These are phyloP conservation scores for Vaccinium vitisidaea DNA, from an alignment of 148 eudicot genomes.

Conservation along the genomic window DNA sequence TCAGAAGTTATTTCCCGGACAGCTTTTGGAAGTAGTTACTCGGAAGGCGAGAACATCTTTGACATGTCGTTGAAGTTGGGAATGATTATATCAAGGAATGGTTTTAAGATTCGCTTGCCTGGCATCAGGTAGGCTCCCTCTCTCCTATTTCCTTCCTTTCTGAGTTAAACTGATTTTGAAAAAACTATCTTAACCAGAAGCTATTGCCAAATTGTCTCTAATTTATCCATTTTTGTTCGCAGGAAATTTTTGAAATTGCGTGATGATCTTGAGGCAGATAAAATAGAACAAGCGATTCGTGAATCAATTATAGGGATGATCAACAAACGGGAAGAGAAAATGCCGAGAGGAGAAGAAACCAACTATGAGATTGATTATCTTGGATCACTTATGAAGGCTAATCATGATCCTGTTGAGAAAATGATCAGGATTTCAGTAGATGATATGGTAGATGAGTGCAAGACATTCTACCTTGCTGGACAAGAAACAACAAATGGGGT, in stretches of 20 bases:
- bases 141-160: neutral
- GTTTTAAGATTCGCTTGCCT: conserved; percentile 2
- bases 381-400: conserved; percentile 19
- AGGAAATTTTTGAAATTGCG: neutral
- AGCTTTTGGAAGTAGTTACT: conserved; percentile 28
- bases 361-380: conserved; percentile 16
- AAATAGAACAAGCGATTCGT: conserved; percentile 7
- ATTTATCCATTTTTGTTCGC: too few relatives aligned
- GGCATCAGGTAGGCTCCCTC: conserved; percentile 12
- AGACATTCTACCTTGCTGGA: conserved; percentile 17
- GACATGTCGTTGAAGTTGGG: conserved; percentile 11
- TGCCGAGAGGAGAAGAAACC: neutral
- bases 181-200: neutral
- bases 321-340: conserved; percentile 11
- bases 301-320: neutral
- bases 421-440: neutral
- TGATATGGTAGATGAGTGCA: conserved; percentile 13
- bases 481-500: conserved; percentile 10
- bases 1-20: conserved; percentile 25
- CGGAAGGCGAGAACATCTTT: conserved; percentile 21
- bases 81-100: neutral
- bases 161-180: neutral
- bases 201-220: neutral
- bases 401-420: too few relatives aligned
- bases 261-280: conserved; percentile 14